These are phyloP conservation scores for Trichoderma breve DNA, from an alignment of 2,329 filamentous ascomycete species.

Conservation along the genomic window DNA sequence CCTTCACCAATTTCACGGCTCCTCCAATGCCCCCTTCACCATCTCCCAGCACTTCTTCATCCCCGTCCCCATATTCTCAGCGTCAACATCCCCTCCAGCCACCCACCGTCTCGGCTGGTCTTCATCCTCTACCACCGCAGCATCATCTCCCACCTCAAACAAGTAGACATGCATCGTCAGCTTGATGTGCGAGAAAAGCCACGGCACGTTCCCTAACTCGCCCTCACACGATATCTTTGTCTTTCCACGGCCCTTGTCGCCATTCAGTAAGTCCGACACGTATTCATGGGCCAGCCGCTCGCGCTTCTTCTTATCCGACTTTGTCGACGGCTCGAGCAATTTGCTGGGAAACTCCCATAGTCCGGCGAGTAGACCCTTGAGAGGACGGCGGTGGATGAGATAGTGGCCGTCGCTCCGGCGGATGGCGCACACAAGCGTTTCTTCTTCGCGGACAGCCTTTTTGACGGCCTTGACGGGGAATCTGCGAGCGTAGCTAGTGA, in stretches of 20 bases:
- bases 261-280: slow-evolving; percentile 31
- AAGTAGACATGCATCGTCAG: slow-evolving; percentile 57
- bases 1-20: not conserved
- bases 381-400: slow-evolving; percentile 50
- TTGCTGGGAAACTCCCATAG: slow-evolving; percentile 57
- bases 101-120: slow-evolving; percentile 39
- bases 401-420: slow-evolving; percentile 42
- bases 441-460: slow-evolving; percentile 51
- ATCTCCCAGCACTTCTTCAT: slow-evolving; percentile 58
- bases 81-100: slow-evolving; percentile 43
- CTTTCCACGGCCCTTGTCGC: not conserved
- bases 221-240: slow-evolving; percentile 32
- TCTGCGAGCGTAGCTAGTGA: slow-evolving; percentile 46
- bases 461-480: slow-evolving; percentile 53
- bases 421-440: slow-evolving; percentile 54
- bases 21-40: slow-evolving; percentile 29
- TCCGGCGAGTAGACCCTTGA: slow-evolving; percentile 53
- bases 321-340: slow-evolving; percentile 30
- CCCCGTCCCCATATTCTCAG: slow-evolving; percentile 56
- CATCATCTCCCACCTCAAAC: slow-evolving; percentile 38
- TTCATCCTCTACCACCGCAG: not conserved
- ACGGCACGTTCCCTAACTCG: slow-evolving; percentile 53
- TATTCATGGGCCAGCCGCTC: slow-evolving; percentile 38
- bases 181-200: slow-evolving; percentile 57
- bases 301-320: slow-evolving; percentile 33